Base-by-base conservation (phyloP, 345 rosid species). In the Pistacia atlantica region DNA sequence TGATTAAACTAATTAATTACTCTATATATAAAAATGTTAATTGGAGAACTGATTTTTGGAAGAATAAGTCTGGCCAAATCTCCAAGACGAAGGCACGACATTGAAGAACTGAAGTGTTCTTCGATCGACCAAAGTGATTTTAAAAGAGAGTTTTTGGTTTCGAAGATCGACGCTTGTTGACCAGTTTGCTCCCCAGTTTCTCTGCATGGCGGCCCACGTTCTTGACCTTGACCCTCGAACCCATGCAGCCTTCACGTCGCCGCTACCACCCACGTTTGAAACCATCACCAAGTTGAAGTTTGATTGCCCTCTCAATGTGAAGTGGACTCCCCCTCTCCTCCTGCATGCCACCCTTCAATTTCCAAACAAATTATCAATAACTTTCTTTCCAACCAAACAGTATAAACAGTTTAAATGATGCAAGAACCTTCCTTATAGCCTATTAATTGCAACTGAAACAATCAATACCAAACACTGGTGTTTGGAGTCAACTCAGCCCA, bases 171-270 rank as follows among this genome's bases (percentile, higher is more conserved):
- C 71, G 74, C 76, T 83, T 77, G 88, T 89, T 37, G 90, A 93
- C 98, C 98, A 93, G 69, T 91, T 90, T 0, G 91, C 97, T 17
- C 98, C 95, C 93, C 93, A 90, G 37, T 91, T 91, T 59, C 97
- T 80, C 14, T 83, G 81, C 91, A 93, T 74, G 42, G 87, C 70
- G 68, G 78, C 33, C 97, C 97, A 91, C 63, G 82, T 77, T 75
- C 84, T 86, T 42, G 81, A 80, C 65, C 79, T 84, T 1, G 90
- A 89, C 0, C 91, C 92, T 75, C 95, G 85, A n/a, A 91, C 80
- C 89, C 91, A 91, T 12, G 87, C 93, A 9, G 88, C 84, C 83
- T 61, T 90, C 69, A 91, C 86, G 69, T 85, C 86, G 3, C 97
- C 97, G 25, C 91, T 80, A 18, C 95, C 91, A 0, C 95, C 97